These are phyloP conservation scores for Podaxis pistillaris DNA, from an alignment of 768 basidiomycete genomes.

Conservation along the genomic window DNA sequence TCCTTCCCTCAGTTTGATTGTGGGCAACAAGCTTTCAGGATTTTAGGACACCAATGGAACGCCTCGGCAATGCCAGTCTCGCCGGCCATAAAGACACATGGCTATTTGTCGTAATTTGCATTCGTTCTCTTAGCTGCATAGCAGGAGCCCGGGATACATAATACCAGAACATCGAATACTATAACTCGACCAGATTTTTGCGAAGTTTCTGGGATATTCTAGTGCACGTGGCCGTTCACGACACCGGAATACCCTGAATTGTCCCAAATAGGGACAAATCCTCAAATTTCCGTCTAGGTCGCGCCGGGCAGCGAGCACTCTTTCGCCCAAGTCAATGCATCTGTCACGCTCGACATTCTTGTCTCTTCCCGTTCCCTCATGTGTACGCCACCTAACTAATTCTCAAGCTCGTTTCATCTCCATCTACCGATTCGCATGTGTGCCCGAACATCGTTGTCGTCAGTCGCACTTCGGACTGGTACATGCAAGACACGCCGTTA, in stretches of 20 bases:
- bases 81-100: not conserved
- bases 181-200: not conserved
- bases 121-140: too few relatives aligned
- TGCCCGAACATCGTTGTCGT: slow-evolving; percentile 18
- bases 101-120: not conserved
- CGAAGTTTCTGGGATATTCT: slow-evolving; percentile 7
- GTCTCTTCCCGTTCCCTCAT: slow-evolving; percentile 56
- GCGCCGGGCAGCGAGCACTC: slow-evolving; percentile 12
- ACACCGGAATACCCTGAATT: slow-evolving; percentile 19
- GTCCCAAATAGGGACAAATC: slow-evolving; percentile 26
- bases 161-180: too few relatives aligned
- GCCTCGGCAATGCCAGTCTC: too few relatives aligned
- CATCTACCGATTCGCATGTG: slow-evolving; percentile 36
- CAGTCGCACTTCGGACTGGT: not conserved
- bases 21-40: not conserved
- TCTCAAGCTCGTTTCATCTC: slow-evolving; percentile 35
- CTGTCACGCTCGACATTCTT: slow-evolving; percentile 48
- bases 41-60: not conserved
- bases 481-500: slow-evolving; percentile 17
- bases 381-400: slow-evolving; percentile 37
- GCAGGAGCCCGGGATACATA: too few relatives aligned
- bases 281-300: slow-evolving; percentile 29
- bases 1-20: not conserved
- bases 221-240: not conserved
- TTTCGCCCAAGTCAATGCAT: slow-evolving; percentile 46